Percentiles rank a stretch among this genome's conserved stretches.
phyloP scores from a whole-genome alignment of 1,284 basidiomycete genomes.

The Cryptococcus sp. region DNA sequence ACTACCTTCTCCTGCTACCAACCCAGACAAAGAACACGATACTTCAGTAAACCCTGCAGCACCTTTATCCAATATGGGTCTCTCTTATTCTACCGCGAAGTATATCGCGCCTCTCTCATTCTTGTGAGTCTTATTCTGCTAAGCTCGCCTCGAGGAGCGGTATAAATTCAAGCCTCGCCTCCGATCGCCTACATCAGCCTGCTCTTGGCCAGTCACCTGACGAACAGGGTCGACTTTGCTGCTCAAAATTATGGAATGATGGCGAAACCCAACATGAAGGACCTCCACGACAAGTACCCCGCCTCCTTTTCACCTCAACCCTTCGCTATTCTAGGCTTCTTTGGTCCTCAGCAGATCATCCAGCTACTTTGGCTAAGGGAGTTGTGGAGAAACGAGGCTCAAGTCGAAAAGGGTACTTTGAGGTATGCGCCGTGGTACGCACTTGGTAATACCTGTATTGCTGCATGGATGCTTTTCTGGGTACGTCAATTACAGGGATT shows the following conservation, averaged over 20 bases:
- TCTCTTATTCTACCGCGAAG: conserved; percentile 33
- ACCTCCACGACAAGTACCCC: conserved; percentile 30
- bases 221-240: conserved; percentile 25
- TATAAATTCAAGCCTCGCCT: background rate
- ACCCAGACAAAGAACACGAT: background rate
- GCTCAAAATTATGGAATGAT: conserved; percentile 29
- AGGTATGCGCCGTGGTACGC: conserved; percentile 32
- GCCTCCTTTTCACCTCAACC: conserved; percentile 34
- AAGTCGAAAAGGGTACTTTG: conserved; percentile 23
- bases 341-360: conserved; percentile 35
- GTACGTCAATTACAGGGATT: conserved; percentile 9
- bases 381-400: conserved; percentile 21
- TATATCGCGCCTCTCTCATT: conserved; percentile 28
- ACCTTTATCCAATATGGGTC: conserved; percentile 28
- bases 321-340: conserved; percentile 36
- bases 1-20: background rate
- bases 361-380: conserved; percentile 36
- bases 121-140: conserved; percentile 11
- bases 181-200: background rate
- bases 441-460: conserved; percentile 33
- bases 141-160: too few species aligned
- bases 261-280: conserved; percentile 13
- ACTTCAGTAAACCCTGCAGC: conserved; percentile 3
- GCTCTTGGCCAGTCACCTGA: background rate
- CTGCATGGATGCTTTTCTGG: conserved; percentile 37